Evolutionary conservation across 1,139 yeast species (phyloP).

Genomic region (Diutina catenulata): DNA sequence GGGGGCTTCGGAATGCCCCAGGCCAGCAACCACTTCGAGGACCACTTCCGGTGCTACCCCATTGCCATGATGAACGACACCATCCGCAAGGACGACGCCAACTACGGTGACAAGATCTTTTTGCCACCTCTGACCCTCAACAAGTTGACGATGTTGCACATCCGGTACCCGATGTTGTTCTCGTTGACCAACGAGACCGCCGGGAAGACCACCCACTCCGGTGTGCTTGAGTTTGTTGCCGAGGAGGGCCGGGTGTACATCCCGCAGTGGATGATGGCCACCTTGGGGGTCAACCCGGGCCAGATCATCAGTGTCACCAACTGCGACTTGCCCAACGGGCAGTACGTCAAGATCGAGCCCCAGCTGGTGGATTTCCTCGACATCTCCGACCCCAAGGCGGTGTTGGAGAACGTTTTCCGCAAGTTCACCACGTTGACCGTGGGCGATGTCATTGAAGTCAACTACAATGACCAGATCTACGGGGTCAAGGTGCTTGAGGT

Average conservation of each 20-base stretch:
- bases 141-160: slow-evolving; percentile 74
- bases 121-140: slow-evolving; percentile 88
- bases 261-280: slow-evolving; percentile 95
- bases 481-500: slow-evolving; percentile 80
- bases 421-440: slow-evolving; percentile 83
- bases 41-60: slow-evolving; percentile 86
- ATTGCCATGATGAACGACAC: slow-evolving; percentile 82
- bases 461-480: slow-evolving; percentile 69
- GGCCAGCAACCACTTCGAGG: slow-evolving; percentile 43
- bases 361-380: slow-evolving; percentile 90
- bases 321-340: slow-evolving; percentile 77
- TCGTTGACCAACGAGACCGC: slow-evolving; percentile 62
- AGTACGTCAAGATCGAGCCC: slow-evolving; percentile 88
- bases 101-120: slow-evolving; percentile 94
- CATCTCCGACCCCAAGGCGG: slow-evolving; percentile 93
- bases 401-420: slow-evolving; percentile 80
- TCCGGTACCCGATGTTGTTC: slow-evolving; percentile 93
- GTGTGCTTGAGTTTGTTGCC: slow-evolving; percentile 92
- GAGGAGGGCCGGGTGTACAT: slow-evolving; percentile 93
- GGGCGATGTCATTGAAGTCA: slow-evolving; percentile 74
- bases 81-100: slow-evolving; percentile 68
- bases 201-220: slow-evolving; percentile 60
- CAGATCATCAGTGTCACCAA: slow-evolving; percentile 61
- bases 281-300: slow-evolving; percentile 66
- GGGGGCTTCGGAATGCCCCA: slow-evolving; percentile 24